Base-by-base conservation (phyloP, 169 alveolate genomes). In the Sarcocystis neurona region DNA sequence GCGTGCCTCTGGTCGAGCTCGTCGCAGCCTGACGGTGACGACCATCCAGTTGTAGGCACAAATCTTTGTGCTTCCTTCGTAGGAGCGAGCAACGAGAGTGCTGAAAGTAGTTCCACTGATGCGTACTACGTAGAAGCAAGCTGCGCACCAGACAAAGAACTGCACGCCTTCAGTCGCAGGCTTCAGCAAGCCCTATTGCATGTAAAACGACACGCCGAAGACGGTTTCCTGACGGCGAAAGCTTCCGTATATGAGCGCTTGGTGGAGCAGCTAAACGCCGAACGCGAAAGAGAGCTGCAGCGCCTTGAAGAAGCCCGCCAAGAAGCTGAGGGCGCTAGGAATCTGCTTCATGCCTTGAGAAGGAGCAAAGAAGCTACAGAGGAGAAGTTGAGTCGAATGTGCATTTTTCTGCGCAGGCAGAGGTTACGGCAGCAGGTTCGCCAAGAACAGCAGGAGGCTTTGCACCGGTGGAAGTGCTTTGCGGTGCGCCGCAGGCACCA, bases 291-390 rank as follows among this genome's bases (percentile, higher is more conserved):
- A 12, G 20, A 44, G 23, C 50, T 27, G 46, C 39, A 8, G 60
- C 41, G 27, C 20, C 56, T 72, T 48, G 12, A 37, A 27, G 82
- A 72, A 39, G 43, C 46, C 56, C 37, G 48, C 23, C 58, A 48
- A 72, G 82, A 72, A 44, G 82, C 46, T 18, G 82, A 32, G 56
- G 82, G 58, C 15, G 56, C 56, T 2, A 48, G 82, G n/a, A 39
- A 34, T 72, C 58, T 39, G 56, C 82, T 72, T 39, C 34, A 5
- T 18, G 82, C 46, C 18, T 39, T 72, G 82, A 48, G 82, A 3
- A 20, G 58, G 48, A 56, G 46, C 34, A 72, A 72, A 39, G 82
- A 72, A 37, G 82, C 82, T 39, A 44, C 82, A 5, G 82, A 72
- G n/a, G 82, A 72, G 34, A 48, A 44, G 56, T 32, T 72, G 46